These are phyloP conservation scores for Lentinula guzmanii DNA, from an alignment of 768 basidiomycete genomes.

Conservation along the genomic window DNA sequence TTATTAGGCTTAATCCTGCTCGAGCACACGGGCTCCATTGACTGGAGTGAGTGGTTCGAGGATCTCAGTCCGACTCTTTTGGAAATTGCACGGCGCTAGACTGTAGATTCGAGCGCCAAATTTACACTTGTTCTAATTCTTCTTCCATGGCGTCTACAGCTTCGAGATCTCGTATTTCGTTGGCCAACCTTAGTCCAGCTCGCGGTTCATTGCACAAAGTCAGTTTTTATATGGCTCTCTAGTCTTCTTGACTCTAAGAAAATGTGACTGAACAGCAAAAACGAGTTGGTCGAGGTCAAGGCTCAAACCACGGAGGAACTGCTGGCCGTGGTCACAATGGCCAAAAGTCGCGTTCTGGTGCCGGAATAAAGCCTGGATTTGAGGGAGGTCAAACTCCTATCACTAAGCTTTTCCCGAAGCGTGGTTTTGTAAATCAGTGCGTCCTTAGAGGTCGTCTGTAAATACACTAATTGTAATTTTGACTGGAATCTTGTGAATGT, in stretches of 20 bases:
- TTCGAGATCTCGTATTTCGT: neutral
- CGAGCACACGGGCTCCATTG: no score
- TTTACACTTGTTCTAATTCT: no score
- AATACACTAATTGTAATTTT: neutral
- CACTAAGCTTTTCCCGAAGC: slow-evolving; percentile 85
- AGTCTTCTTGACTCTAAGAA: neutral
- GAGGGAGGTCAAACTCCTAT: slow-evolving; percentile 98
- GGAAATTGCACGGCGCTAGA: neutral
- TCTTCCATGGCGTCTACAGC: neutral
- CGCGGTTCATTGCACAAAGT: neutral
- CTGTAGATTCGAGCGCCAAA: no score
- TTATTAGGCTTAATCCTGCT: no score
- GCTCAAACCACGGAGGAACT: slow-evolving; percentile 87
- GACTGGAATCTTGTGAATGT: neutral
- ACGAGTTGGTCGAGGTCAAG: slow-evolving; percentile 92
- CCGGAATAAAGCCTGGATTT: slow-evolving; percentile 78
- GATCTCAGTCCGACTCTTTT: no score
- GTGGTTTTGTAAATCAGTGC: slow-evolving; percentile 89
- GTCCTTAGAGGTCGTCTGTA: neutral
- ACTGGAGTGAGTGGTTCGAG: no score
- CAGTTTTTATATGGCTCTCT: neutral
- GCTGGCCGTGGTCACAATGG: slow-evolving; percentile 94
- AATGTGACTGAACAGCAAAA: slow-evolving; percentile 55
- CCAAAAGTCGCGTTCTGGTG: slow-evolving; percentile 88
- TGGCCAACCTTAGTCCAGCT: neutral